phyloP scores from a whole-genome alignment of 1,284 basidiomycete genomes.

The Tilletia caries region DNA sequence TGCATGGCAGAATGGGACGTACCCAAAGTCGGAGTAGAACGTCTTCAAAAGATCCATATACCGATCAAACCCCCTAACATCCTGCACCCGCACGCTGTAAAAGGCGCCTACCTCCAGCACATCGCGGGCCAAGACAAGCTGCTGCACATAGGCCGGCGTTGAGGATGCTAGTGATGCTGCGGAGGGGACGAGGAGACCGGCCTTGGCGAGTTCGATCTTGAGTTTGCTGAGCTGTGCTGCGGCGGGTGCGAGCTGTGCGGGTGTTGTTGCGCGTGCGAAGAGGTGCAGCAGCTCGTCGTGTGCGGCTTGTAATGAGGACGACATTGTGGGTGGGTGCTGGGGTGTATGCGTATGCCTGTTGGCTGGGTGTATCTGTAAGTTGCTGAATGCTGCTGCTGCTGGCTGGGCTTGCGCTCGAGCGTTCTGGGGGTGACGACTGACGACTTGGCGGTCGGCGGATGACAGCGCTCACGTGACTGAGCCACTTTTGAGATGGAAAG shows the following conservation, averaged over 20 bases:
- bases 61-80: conserved; percentile 87
- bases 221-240: conserved; percentile 36
- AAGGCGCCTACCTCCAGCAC: conserved; percentile 94
- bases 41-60: conserved; percentile 89
- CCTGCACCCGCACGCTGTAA: conserved; percentile 80
- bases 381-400: too few relatives aligned
- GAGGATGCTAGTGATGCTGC: conserved; percentile 16
- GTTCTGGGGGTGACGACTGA: too few relatives aligned
- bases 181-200: conserved; percentile 68
- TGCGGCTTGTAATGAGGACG: background rate
- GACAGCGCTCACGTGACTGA: too few relatives aligned
- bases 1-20: conserved; percentile 4
- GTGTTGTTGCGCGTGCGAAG: conserved; percentile 1
- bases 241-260: conserved; percentile 16
- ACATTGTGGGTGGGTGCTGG: background rate
- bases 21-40: conserved; percentile 82
- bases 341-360: too few relatives aligned
- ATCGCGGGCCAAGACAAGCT: conserved; percentile 64
- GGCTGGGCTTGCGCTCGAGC: too few relatives aligned
- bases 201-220: conserved; percentile 73
- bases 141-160: conserved; percentile 23
- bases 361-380: too few relatives aligned
- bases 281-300: conserved; percentile 1
- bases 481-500: too few relatives aligned
- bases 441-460: too few relatives aligned